Evolutionary conservation across 192 early-diverging fungal genomes (phyloP).

Genomic region (Coemansia sp.): DNA sequence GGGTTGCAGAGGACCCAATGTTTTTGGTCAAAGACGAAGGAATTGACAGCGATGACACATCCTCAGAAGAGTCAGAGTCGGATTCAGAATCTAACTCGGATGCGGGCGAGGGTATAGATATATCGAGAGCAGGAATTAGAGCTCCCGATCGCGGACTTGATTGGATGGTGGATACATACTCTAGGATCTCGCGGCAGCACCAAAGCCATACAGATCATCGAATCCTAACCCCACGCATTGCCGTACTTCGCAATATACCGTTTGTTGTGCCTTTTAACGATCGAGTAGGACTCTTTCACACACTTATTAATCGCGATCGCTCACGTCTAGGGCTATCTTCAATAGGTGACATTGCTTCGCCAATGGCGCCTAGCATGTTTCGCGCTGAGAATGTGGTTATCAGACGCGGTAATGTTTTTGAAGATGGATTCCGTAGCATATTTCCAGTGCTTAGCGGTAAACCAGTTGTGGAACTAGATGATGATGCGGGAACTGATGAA

Average conservation of each 20-base stretch:
- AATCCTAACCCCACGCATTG: conserved; percentile 42
- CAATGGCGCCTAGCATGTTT: not conserved
- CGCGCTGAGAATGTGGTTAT: conserved; percentile 56
- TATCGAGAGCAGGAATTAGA: conserved; percentile 3
- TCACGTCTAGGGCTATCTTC: conserved; percentile 19
- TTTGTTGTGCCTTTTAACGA: conserved; percentile 92
- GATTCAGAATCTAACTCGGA: conserved; percentile 19
- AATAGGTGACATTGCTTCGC: conserved; percentile 13
- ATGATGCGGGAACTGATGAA: not conserved
- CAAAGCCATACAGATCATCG: conserved; percentile 15
- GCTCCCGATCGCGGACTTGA: conserved; percentile 36
- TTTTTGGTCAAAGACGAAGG: conserved; percentile 18
- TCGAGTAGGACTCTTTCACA: conserved; percentile 81
- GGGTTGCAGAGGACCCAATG: conserved; percentile 48
- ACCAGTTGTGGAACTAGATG: not conserved
- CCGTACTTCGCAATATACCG: conserved; percentile 78
- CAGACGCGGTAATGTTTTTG: conserved; percentile 77
- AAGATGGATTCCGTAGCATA: conserved; percentile 82
- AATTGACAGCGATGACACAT: not conserved
- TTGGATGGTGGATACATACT: conserved; percentile 57
- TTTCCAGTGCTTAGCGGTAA: conserved; percentile 56
- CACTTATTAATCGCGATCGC: conserved; percentile 70
- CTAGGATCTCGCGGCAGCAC: conserved; percentile 31
- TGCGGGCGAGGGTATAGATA: not conserved
- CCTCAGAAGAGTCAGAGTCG: conserved; percentile 13